Evolutionary conservation across 78 protist species (phyloP).

Genomic region (Mantamonas sphyraenae): DNA sequence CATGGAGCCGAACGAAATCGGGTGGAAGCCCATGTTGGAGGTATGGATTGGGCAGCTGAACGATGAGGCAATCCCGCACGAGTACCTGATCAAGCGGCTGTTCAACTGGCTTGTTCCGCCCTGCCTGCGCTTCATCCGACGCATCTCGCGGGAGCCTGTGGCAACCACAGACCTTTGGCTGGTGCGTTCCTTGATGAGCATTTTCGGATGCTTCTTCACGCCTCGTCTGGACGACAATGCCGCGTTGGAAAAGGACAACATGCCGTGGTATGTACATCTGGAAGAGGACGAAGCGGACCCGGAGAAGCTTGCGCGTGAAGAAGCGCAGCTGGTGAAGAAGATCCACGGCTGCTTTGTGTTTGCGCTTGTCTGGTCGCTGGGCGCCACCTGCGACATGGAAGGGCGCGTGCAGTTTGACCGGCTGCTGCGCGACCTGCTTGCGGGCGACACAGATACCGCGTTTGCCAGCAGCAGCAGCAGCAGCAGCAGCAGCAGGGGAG

Average conservation of each 20-base stretch:
- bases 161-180: conserved; percentile 14
- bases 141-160: not conserved
- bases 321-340: not conserved
- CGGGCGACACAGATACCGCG: too few relatives aligned
- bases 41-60: conserved; percentile 45
- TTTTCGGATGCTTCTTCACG: conserved; percentile 22
- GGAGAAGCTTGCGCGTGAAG: not conserved
- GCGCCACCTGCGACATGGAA: conserved; percentile 15
- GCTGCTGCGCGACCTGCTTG: conserved; percentile 14
- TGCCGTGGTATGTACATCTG: not conserved
- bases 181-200: conserved; percentile 14
- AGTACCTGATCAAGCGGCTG: not conserved
- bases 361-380: conserved; percentile 44
- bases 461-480: too few relatives aligned
- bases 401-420: conserved; percentile 24
- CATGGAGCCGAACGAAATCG: conserved; percentile 45
- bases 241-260: not conserved
- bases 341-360: not conserved
- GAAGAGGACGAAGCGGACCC: not conserved
- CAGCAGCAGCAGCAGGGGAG: too few relatives aligned
- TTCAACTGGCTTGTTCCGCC: conserved; percentile 22
- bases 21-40: conserved; percentile 34
- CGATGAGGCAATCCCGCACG: not conserved
- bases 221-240: not conserved
- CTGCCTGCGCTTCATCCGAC: not conserved